Evolutionary conservation across 2,329 filamentous ascomycete species (phyloP), one percentile per base, ranked within the genome.

Genomic region (Kalmusia sp.): DNA sequence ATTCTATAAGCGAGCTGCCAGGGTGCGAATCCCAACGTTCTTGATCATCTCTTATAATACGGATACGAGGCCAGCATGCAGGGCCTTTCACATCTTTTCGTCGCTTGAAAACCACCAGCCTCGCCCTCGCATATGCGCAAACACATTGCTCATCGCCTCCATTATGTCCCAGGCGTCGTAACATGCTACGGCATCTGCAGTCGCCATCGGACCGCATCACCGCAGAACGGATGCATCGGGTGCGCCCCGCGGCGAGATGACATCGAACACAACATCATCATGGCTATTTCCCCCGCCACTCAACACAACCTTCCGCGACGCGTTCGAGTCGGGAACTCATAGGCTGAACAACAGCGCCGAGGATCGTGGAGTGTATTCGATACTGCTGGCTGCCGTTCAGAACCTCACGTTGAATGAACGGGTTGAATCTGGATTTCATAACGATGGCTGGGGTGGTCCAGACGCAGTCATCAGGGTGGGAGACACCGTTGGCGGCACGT

Each of bases 391-490:
- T 8, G 34, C 49, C 9, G 33, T 52, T 12, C 41, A n/a, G 17
- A 52, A 47, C 14, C 49, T 52, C 14, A 52, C 49, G 6, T 21
- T 46, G 3, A 6, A 44, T 17, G 24, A 52, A 33, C 49, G 49
- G 11, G 17, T 52, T 4, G 43, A n/a, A 12, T 22, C 24, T 14
- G 27, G 27, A 9, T 52, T 46, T 24, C 5, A n/a, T 9, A 28
- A 40, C 22, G 14, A 34, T 3, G 40, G 31, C 14, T 52, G 34
- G 33, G 49, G 49, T 38, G 35, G 24, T 1, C 14, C 34, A 14
- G 28, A 46, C 17, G 41, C 48, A 14, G 33, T 34, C 2, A 25
- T 55, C 2, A 28, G 25, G 17, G 47, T 43, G 7, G 52, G 52
- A 21, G 52, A 55, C 30, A 38, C 39, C 15, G 24, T 55, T 7